Conservation (phyloP, 441 rosid genomes). For the Populus hybrid region DNA sequence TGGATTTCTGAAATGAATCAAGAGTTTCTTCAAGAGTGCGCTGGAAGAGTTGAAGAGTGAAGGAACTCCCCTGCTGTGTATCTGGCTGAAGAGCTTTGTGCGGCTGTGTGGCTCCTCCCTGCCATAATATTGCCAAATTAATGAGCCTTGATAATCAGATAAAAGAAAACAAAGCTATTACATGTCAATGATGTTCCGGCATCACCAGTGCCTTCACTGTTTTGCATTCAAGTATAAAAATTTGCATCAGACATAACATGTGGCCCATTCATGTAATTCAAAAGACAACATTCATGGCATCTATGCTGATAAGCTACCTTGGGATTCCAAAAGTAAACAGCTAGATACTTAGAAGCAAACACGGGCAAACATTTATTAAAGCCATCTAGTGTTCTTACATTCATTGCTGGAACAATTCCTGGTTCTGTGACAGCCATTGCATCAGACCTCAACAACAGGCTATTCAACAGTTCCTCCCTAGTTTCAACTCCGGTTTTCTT, state of each 20-base stretch:
- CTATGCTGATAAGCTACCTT: slow-evolving; percentile 4
- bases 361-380: slow-evolving; percentile 9
- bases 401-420: slow-evolving; percentile 44
- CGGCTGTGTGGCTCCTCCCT: slow-evolving; percentile 63
- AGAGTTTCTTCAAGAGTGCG: slow-evolving; percentile 81
- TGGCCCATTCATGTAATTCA: not conserved
- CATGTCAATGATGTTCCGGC: not conserved
- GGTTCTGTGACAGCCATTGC: slow-evolving; percentile 42
- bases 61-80: slow-evolving; percentile 72
- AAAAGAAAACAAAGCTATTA: not conserved
- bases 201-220: not conserved
- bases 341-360: not conserved
- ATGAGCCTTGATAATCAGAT: not conserved
- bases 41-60: slow-evolving; percentile 90
- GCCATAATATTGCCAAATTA: slow-evolving; percentile 21
- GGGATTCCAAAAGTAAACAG: slow-evolving; percentile 8
- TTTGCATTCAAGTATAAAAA: not conserved
- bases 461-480: slow-evolving; percentile 58
- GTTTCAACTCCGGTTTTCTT: slow-evolving; percentile 94
- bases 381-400: slow-evolving; percentile 45
- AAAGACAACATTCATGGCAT: slow-evolving; percentile 5
- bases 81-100: slow-evolving; percentile 48
- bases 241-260: not conserved
- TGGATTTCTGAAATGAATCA: slow-evolving; percentile 79
- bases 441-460: slow-evolving; percentile 64